Evolutionary conservation across 2,329 filamentous ascomycete genomes (phyloP).

Genomic region (Diaporthe nobilis): DNA sequence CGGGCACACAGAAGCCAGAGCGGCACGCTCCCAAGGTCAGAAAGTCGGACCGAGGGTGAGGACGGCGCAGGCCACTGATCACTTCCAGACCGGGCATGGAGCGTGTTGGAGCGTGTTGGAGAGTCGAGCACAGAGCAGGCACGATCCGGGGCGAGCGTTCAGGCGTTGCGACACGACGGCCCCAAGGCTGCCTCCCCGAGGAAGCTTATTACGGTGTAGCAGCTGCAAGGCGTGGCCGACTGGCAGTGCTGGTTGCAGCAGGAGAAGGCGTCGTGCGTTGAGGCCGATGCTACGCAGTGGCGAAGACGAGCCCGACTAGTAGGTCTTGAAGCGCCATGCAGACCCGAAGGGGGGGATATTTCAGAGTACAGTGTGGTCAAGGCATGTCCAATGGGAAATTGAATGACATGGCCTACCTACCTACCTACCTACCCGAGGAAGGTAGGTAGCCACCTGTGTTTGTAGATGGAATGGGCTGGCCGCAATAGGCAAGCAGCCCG

Average conservation of each 20-base stretch:
- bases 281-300: conserved; percentile 22
- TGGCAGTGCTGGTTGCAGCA: background rate
- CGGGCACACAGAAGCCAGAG: background rate
- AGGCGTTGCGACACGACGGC: background rate
- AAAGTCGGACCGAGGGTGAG: background rate
- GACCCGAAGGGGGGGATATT: background rate
- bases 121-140: background rate
- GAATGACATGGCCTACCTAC: background rate
- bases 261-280: background rate
- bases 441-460: background rate
- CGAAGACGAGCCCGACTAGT: conserved; percentile 1
- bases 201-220: background rate
- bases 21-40: background rate
- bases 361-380: background rate
- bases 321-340: background rate
- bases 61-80: conserved; percentile 1
- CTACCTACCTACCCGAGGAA: too few relatives aligned
- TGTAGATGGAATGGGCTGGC: background rate
- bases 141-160: background rate
- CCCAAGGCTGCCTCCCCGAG: background rate
- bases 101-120: background rate
- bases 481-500: conserved; percentile 27
- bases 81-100: background rate
- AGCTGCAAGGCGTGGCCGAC: background rate
- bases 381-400: background rate